phyloP scores from a whole-genome alignment of 192 early-diverging fungal species.

The Geranomyces variabilis region DNA sequence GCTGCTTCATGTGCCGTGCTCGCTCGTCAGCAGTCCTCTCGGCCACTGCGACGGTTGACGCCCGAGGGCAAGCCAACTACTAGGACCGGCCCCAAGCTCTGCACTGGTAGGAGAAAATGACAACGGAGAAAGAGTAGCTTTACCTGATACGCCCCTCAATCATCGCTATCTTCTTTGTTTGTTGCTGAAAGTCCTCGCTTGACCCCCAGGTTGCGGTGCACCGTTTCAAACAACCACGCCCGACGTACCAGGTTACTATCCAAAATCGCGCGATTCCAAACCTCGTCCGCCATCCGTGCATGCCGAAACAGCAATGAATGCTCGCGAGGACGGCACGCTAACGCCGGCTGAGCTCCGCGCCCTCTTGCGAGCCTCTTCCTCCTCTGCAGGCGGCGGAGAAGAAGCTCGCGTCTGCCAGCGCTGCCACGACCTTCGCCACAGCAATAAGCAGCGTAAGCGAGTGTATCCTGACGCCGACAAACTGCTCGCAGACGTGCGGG shows the following conservation, averaged over 20 bases:
- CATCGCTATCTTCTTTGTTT: too few relatives aligned
- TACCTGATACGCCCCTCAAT: too few relatives aligned
- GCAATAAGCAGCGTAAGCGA: slow-evolving; percentile 44
- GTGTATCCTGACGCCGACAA: slow-evolving; percentile 46
- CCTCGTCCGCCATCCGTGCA: neutral
- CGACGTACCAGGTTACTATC: neutral
- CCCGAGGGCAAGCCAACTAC: too few relatives aligned
- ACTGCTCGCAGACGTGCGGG: slow-evolving; percentile 18
- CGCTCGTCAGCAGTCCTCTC: too few relatives aligned
- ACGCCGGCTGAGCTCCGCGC: slow-evolving; percentile 22
- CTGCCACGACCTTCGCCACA: slow-evolving; percentile 64
- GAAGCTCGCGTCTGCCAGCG: slow-evolving; percentile 59
- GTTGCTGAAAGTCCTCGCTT: too few relatives aligned
- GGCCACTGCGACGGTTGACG: too few relatives aligned
- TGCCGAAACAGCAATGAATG: neutral
- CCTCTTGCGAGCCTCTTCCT: slow-evolving; percentile 24
- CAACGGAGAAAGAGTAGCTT: too few relatives aligned
- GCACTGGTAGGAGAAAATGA: too few relatives aligned
- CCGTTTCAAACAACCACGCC: slow-evolving; percentile 4
- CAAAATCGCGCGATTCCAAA: slow-evolving; percentile 4
- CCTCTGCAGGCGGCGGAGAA: too few relatives aligned
- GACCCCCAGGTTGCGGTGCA: slow-evolving; percentile 3
- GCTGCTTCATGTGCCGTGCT: too few relatives aligned
- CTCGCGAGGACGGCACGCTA: slow-evolving; percentile 4
- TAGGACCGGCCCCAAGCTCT: too few relatives aligned